phyloP scores from a whole-genome alignment of 176 grass and related monocot genomes.

The Calamus simplicifolius region DNA sequence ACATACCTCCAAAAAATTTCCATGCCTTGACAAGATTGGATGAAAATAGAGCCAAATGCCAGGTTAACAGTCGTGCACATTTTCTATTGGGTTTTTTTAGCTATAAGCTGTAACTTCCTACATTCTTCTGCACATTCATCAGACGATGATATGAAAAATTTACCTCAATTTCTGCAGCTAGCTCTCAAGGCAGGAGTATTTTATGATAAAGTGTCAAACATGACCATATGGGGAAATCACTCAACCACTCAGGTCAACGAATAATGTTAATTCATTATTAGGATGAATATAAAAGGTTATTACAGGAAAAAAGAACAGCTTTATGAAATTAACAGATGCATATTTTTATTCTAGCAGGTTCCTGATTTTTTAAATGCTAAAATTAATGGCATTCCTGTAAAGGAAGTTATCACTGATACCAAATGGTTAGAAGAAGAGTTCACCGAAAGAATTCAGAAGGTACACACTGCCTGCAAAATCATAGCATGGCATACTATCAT shows the following conservation, averaged over 20 bases:
- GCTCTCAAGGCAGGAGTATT: constrained; percentile 95
- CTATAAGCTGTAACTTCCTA: too few species aligned
- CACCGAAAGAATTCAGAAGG: constrained; percentile 79
- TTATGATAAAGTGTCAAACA: constrained; percentile 94
- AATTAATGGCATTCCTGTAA: constrained; percentile 64
- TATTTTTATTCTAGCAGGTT: constrained; percentile 46
- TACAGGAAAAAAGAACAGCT: too few species aligned
- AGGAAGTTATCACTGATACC: constrained; percentile 74
- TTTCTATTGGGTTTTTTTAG: constrained; percentile 3
- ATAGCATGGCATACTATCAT: background rate
- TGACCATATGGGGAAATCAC: constrained; percentile 99
- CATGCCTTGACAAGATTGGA: constrained; percentile 89
- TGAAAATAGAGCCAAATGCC: constrained; percentile 99
- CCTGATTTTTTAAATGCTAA: constrained; percentile 98
- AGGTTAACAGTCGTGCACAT: constrained; percentile 35
- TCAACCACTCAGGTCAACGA: constrained; percentile 87
- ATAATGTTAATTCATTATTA: background rate
- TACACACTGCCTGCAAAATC: constrained; percentile 2
- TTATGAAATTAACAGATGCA: background rate
- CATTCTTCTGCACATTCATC: too few species aligned
- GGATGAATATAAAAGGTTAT: background rate
- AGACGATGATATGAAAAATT: too few species aligned
- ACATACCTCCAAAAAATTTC: constrained; percentile 80
- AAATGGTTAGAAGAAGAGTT: constrained; percentile 92
- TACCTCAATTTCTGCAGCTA: constrained; percentile 37